Base-by-base conservation (phyloP, 2,329 filamentous ascomycete genomes). In the Fusarium decemcellulare region DNA sequence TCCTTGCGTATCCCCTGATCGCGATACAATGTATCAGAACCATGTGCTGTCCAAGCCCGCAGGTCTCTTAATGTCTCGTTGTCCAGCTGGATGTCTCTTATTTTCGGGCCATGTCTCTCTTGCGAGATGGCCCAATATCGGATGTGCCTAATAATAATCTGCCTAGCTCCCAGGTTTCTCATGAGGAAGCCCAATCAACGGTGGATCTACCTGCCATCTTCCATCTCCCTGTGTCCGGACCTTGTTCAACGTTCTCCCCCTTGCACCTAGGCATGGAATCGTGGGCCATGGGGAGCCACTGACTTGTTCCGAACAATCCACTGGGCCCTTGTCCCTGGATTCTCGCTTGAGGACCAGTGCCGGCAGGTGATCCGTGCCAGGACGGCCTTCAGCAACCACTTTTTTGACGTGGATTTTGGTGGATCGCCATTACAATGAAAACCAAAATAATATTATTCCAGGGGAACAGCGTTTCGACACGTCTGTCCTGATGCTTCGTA, bases 331-430 rank as follows among this genome's bases (percentile, higher is more conserved):
- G 70, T 66, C 59, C 47, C 60, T 72, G 60, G 55, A 32, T 60
- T 65, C 65, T 73, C 70, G 64, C 68, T 69, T 71, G 61, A 66
- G 3, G 54, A 44, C 57, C 65, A 71, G 69, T 74, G 60, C 72
- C 72, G 68, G 69, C 63, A 30, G 59, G 66, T 72, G 72, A 72
- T 65, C 72, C 70, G 68, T 74, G 70, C 62, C 51, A 43, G 59
- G 61, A 52, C 54, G 56, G 59, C 63, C 69, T 58, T 62, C 67
- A 73, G 70, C 72, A 73, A 73, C 60, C 52, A 63, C 61, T 52
- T 70, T 59, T 23, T 23, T 23, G 51, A 59, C 62, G 63, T 63
- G 59, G 65, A 37, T 51, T 61, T 36, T 32, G 55, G 72, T 73
- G 72, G 72, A 74, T 72, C 72, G 56, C 61, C 61, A 74, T 68